These are phyloP conservation scores for Ambrosiella cleistominuta DNA, from an alignment of 2,329 filamentous ascomycete genomes.

Conservation along the genomic window DNA sequence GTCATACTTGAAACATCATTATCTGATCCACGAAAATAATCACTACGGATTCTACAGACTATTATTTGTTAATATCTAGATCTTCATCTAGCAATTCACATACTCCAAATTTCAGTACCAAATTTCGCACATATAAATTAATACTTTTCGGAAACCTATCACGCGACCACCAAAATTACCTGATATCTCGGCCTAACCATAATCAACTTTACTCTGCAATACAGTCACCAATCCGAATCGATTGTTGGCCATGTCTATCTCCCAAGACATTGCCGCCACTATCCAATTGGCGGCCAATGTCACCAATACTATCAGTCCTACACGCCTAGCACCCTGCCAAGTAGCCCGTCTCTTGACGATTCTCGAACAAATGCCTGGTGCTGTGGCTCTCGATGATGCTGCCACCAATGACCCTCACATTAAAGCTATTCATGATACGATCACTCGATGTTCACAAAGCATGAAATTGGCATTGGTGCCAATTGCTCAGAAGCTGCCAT, in stretches of 20 bases:
- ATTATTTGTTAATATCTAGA: too few relatives aligned
- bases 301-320: slow-evolving; percentile 9
- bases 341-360: slow-evolving; percentile 7
- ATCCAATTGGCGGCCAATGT: slow-evolving; percentile 7
- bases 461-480: neutral
- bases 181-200: neutral
- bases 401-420: slow-evolving; percentile 2
- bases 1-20: neutral
- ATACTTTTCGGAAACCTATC: neutral
- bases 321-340: slow-evolving; percentile 7
- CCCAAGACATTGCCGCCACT: slow-evolving; percentile 8
- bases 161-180: neutral
- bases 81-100: too few relatives aligned
- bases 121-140: neutral
- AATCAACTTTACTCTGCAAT: neutral
- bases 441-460: slow-evolving; percentile 4
- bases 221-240: neutral
- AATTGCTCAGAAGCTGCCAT: slow-evolving; percentile 3
- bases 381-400: slow-evolving; percentile 3
- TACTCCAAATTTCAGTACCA: neutral
- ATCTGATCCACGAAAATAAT: too few relatives aligned
- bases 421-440: slow-evolving; percentile 3
- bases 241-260: slow-evolving; percentile 5
- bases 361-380: slow-evolving; percentile 6
- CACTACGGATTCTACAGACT: too few relatives aligned